Conservation (phyloP, 164 flowering plant genomes). For the Dillenia turbinata region DNA sequence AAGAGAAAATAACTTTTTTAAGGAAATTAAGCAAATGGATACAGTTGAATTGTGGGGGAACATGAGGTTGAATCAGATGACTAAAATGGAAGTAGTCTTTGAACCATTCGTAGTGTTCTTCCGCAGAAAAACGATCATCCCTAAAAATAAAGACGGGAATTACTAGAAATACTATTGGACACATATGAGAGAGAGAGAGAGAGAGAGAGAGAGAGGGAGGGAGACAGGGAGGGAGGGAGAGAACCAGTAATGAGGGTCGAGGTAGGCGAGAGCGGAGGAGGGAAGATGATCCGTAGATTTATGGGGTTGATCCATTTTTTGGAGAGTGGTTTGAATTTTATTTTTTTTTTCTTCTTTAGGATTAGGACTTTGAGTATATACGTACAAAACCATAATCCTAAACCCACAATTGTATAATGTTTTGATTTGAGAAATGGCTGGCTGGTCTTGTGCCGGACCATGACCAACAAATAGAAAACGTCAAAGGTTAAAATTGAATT, state of each 20-base stretch:
- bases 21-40: slow-evolving; percentile 10
- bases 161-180: background rate
- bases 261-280: slow-evolving; percentile 44
- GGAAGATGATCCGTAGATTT: slow-evolving; percentile 13
- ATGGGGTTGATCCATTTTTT: background rate
- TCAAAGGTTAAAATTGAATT: no score
- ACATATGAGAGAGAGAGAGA: background rate
- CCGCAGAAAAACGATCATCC: slow-evolving; percentile 67
- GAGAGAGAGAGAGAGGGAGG: background rate
- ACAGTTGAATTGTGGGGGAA: slow-evolving; percentile 45
- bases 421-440: no score
- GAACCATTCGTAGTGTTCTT: slow-evolving; percentile 93
- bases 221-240: background rate
- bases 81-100: slow-evolving; percentile 90
- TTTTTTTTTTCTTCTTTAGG: no score
- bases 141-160: slow-evolving; percentile 25
- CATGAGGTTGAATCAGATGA: slow-evolving; percentile 53
- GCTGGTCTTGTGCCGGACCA: no score
- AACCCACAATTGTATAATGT: no score
- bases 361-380: no score
- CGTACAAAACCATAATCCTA: no score
- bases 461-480: no score
- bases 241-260: slow-evolving; percentile 65
- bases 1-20: background rate
- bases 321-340: no score